These are phyloP conservation scores for Clarkia xantiana DNA, from an alignment of 345 rosid genomes.

Conservation along the genomic window DNA sequence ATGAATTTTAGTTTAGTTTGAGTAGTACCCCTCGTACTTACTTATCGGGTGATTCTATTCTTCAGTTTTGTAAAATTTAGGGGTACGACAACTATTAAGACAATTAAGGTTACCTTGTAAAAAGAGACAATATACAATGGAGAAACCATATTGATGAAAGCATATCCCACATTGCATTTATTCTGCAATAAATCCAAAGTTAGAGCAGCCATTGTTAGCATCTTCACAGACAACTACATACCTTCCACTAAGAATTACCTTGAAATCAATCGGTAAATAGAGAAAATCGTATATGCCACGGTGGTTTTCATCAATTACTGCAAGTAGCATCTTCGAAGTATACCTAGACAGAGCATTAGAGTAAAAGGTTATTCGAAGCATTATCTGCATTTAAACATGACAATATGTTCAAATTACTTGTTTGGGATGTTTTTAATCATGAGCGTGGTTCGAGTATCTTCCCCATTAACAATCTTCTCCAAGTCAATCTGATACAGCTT, in stretches of 20 bases:
- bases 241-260: slow-evolving; percentile 31
- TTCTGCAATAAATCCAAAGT: slow-evolving; percentile 38
- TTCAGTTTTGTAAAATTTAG: too few relatives aligned
- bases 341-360: slow-evolving; percentile 35
- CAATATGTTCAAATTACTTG: slow-evolving; percentile 38
- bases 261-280: slow-evolving; percentile 83
- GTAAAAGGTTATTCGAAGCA: slow-evolving; percentile 6
- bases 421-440: slow-evolving; percentile 96
- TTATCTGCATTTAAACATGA: not conserved
- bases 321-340: slow-evolving; percentile 89
- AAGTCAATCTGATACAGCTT: slow-evolving; percentile 71
- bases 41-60: too few relatives aligned
- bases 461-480: slow-evolving; percentile 65
- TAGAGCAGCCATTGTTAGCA: too few relatives aligned
- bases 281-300: slow-evolving; percentile 76
- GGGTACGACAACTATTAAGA: too few relatives aligned
- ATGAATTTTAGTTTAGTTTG: not conserved
- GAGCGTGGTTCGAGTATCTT: slow-evolving; percentile 72
- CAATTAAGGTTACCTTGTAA: slow-evolving; percentile 36
- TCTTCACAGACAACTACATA: not conserved
- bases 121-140: slow-evolving; percentile 73
- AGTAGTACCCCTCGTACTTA: too few relatives aligned
- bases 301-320: slow-evolving; percentile 82
- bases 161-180: slow-evolving; percentile 93
- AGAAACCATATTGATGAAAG: slow-evolving; percentile 85